Evolutionary conservation across 1,284 basidiomycete species (phyloP), one percentile per base, ranked within the genome.

Genomic region (Melanopsichium pennsylvanicum): DNA sequence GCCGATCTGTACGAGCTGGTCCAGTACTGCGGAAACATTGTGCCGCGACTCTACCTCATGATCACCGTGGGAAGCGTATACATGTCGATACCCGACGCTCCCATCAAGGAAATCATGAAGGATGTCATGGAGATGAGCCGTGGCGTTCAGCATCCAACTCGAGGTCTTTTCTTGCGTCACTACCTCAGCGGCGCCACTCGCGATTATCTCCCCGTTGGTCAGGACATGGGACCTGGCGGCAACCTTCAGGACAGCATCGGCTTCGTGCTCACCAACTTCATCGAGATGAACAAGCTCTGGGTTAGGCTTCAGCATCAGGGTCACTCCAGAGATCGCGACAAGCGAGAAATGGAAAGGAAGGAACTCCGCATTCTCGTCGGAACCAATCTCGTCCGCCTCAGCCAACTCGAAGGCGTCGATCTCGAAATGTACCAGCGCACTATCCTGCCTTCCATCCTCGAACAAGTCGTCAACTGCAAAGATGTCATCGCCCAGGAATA

Each of bases 221-320:
- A 51, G 18, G 71, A 71, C 22, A 70, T 72, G 50, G 79, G 79
- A 5, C 73, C 76, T 3, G 66, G 68, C 16, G 79, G 79, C 34
- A 73, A 75, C 27, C 66, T 81, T 12, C 70, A 73, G 40, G 79
- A 81, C 62, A 74, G 70, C 55, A 80, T 81, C 44, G 74, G 75
- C 45, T 81, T 81, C 37, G 74, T 81, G 27, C 72, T 81, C 32
- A 75, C 76, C 54, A 81, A 81, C 47, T 80, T 81, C 43, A 76
- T 81, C 58, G 79, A 81, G 59, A 81, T 81, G 79, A 81, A 81
- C 70, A 80, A 80, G 70, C 74, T 81, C 25, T 81, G 79, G 79
- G 79, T 81, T 25, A 66, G 79, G 25, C 72, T 80, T 25, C 79
- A 81, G 58, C 79, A 81, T 44, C 79, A 80, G 31, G 79, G 79